Base-by-base conservation (phyloP, 306 rosid species). In the Begonia fuchsioides region DNA sequence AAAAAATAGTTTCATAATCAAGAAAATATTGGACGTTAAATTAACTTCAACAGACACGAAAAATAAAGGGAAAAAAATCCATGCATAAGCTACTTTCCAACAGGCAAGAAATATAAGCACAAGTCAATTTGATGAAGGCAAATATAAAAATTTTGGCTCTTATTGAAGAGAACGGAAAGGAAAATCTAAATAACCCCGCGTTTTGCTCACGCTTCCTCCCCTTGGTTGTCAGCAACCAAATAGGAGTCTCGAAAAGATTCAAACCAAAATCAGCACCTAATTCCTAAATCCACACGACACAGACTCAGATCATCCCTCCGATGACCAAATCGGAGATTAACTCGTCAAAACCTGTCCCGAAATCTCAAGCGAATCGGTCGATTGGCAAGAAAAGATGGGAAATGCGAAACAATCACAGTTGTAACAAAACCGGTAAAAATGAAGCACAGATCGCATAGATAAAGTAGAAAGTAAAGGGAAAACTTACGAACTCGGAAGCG, bases 401-500 rank as follows among this genome's bases (percentile, higher is more conserved):
- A 26, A 26, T 4, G 35, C 35, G 35, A 26, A 26, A 26, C 35
- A 26, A 26, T 26, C 35, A 4, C 35, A 26, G 35, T 26, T 26
- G 7, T 26, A 4, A 26, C 35, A 5, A 26, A 26, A 26, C 35
- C 35, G 35, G 8, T 26, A 26, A 4, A 26, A 26, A 26, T 26
- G 5, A 26, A 26, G 3, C 35, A 4, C 35, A 26, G 35, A 26
- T 26, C 35, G 7, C 35, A 8, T 26, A 4, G 7, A 26, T 26
- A 26, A 3, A 26, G 8, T 3, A 26, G 35, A 26, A 26, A 26
- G 8, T 16, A 47, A 38, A 32, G 44, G 38, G 15, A 47, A 15
- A 57, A 57, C 61, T 57, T 57, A 57, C 61, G 39, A 47, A 57
- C 35, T 57, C 39, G 17, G 32, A 5, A 50, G 39, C 38, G 61